phyloP scores from a whole-genome alignment of 306 rosid genomes.

The Elaeagnus macrophylla region DNA sequence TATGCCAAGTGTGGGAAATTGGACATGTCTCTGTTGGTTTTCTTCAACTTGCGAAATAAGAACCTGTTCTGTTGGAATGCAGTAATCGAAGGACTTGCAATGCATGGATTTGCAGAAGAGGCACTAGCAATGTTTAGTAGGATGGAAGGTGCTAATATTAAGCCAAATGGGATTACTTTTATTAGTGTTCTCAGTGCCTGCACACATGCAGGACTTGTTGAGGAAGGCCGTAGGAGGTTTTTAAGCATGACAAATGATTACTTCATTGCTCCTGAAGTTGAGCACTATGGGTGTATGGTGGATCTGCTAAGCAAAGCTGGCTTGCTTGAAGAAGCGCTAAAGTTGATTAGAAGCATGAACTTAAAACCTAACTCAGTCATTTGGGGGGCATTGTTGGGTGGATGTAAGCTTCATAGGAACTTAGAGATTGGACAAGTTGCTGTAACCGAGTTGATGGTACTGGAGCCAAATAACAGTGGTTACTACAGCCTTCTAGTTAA shows the following conservation, averaged over 20 bases:
- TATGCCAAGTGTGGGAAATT: conserved; percentile 78
- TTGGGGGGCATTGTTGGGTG: conserved; percentile 79
- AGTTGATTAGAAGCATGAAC: conserved; percentile 48
- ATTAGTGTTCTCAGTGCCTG: conserved; percentile 62
- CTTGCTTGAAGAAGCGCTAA: conserved; percentile 57
- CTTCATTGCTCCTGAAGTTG: conserved; percentile 36
- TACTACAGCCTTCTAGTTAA: conserved; percentile 49
- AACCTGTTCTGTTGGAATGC: conserved; percentile 82
- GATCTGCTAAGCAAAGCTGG: conserved; percentile 77
- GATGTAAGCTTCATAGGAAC: conserved; percentile 62
- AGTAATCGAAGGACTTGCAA: conserved; percentile 62
- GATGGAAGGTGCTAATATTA: conserved; percentile 46
- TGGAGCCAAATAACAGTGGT: conserved; percentile 69
- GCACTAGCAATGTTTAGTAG: conserved; percentile 46
- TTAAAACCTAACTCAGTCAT: conserved; percentile 48
- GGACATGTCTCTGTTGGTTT: conserved; percentile 61
- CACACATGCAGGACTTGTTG: conserved; percentile 63
- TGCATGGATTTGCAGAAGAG: conserved; percentile 49
- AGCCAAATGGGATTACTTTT: conserved; percentile 64
- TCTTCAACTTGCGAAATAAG: conserved; percentile 49
- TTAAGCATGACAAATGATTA: conserved; percentile 49
- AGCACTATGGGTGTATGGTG: conserved; percentile 83
- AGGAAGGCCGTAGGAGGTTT: conserved; percentile 53
- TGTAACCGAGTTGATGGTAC: conserved; percentile 32
- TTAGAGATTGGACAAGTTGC: conserved; percentile 46